Evolutionary conservation across 129 eudicot genomes (phyloP).

Genomic region (Flaveria brownii): DNA sequence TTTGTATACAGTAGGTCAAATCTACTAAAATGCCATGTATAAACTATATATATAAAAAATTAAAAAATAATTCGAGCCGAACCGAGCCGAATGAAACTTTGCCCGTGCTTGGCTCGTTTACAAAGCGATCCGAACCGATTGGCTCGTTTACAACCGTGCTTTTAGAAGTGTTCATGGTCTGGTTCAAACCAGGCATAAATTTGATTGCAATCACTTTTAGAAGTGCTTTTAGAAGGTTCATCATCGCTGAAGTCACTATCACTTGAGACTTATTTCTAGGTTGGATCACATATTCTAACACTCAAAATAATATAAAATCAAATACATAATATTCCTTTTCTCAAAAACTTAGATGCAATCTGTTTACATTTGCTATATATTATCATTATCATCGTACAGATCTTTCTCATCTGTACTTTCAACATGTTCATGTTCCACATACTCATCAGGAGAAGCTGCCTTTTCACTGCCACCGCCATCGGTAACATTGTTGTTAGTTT

Average conservation of each 20-base stretch:
- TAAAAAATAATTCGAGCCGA: no score
- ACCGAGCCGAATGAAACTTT: no score
- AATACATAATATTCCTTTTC: constrained; percentile 33
- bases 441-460: constrained; percentile 14
- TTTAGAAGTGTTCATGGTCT: no score
- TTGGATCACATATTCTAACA: constrained; percentile 32
- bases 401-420: constrained; percentile 46
- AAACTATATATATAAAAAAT: no score
- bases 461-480: constrained; percentile 29
- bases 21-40: no score
- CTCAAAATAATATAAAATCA: constrained; percentile 25
- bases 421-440: constrained; percentile 35
- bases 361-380: constrained; percentile 41
- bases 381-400: constrained; percentile 36
- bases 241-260: constrained; percentile 3
- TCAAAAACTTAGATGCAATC: constrained; percentile 30
- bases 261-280: constrained; percentile 32
- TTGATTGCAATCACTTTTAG: no score
- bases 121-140: no score
- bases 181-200: no score
- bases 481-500: constrained; percentile 39
- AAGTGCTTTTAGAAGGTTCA: no score
- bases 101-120: no score
- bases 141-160: no score
- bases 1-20: no score